Base-by-base conservation (phyloP, 208 protist species). In the Wallacemonas sp. region DNA sequence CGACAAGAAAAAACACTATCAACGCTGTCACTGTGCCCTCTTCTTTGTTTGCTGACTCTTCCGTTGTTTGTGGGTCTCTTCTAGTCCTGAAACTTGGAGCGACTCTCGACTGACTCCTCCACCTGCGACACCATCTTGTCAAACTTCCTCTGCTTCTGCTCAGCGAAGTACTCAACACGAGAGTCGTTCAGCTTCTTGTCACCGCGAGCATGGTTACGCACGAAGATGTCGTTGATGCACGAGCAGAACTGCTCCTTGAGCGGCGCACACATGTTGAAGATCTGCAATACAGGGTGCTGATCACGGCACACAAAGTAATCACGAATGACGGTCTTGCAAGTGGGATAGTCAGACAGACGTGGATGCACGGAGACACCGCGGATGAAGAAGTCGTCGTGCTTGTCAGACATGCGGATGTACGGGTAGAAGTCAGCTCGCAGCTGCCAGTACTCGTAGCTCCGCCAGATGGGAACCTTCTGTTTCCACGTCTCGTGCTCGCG, bases 261-360 rank as follows among this genome's bases (percentile, higher is more conserved):
- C 33, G 88, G 88, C 10, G 79, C 84, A 57, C 88, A 94, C 32
- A 78, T 71, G 73, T 94, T 94, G 38, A 89, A 83, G 6, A 88
- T 36, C 61, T 91, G 88, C 70, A 91, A 45, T 29, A 86, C 58
- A 13, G 73, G 79, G 50, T 91, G 85, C 38, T 71, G 62, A 45
- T 94, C 88, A 17, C 88, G 78, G 54, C 88, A 94, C 1, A 85
- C 71, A 71, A 91, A 94, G 71, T 94, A 94, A 34, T 94, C 88
- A 15, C 82, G 84, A 71, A 94, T 94, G 22, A 87, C 80, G 15
- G 72, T 57, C 62, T 86, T 86, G 61, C 88, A 94, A 65, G 74
- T 81, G n/a, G 88, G 88, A 66, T 89, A 94, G 44, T 94, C 84
- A 24, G 80, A 89, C n/a, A 94, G 81, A 2, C 85, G 76, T 2